Evolutionary conservation across 495 filamentous ascomycete species (phyloP).

Genomic region (Aspergillus ellipticus): DNA sequence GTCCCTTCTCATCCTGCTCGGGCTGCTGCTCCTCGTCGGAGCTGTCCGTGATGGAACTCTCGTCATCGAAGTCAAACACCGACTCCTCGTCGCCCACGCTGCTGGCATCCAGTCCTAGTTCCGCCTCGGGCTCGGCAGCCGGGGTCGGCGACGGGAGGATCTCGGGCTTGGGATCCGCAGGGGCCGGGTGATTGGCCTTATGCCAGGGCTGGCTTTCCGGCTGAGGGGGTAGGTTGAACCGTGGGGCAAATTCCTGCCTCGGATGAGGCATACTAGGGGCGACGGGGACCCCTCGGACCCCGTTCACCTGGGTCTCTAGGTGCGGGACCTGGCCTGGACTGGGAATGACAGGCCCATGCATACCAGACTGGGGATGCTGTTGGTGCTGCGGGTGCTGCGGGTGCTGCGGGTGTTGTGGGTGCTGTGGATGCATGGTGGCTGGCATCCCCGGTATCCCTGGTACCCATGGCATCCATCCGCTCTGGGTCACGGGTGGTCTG

Average conservation of each 20-base stretch:
- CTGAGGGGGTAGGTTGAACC: background rate
- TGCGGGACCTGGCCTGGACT: background rate
- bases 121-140: constrained; percentile 10
- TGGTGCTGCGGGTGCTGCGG: background rate
- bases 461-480: constrained; percentile 2
- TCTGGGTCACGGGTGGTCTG: constrained; percentile 2
- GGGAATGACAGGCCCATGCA: background rate
- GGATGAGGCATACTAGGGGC: constrained; percentile 1
- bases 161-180: background rate
- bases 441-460: constrained; percentile 8
- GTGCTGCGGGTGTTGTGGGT: background rate
- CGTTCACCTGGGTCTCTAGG: background rate
- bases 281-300: background rate
- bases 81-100: constrained; percentile 19
- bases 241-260: background rate
- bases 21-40: constrained; percentile 11
- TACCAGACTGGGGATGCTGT: background rate
- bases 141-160: background rate
- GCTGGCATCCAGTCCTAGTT: constrained; percentile 8
- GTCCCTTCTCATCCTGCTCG: background rate
- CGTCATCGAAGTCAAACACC: constrained; percentile 11
- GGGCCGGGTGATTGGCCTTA: background rate
- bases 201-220: background rate
- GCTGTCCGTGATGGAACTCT: constrained; percentile 10
- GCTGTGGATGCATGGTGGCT: background rate